These are phyloP conservation scores for Pugionium dolabratum DNA, from an alignment of 345 rosid genomes.

Conservation along the genomic window DNA sequence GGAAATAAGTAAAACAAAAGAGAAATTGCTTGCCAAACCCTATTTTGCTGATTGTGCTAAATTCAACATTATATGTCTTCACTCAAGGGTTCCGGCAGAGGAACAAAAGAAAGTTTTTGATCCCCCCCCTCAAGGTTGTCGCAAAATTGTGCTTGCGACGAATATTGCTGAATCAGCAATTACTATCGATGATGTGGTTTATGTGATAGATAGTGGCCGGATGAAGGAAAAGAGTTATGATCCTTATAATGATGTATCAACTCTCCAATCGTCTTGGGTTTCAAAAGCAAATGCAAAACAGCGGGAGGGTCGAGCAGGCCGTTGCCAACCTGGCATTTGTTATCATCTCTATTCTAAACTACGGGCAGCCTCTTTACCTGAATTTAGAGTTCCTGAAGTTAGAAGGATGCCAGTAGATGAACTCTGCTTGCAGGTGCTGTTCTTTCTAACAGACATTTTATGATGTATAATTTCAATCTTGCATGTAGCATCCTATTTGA, in stretches of 20 bases:
- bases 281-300: slow-evolving; percentile 98
- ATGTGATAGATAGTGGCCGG: slow-evolving; percentile 93
- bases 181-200: slow-evolving; percentile 95
- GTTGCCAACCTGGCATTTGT: slow-evolving; percentile 91
- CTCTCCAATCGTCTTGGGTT: slow-evolving; percentile 90
- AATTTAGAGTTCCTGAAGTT: slow-evolving; percentile 86
- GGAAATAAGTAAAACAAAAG: slow-evolving; percentile 68
- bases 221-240: slow-evolving; percentile 98
- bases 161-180: slow-evolving; percentile 94
- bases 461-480: neutral
- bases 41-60: slow-evolving; percentile 56
- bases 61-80: slow-evolving; percentile 73
- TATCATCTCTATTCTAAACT: slow-evolving; percentile 88
- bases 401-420: slow-evolving; percentile 93
- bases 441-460: slow-evolving; percentile 10
- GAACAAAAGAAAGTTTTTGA: slow-evolving; percentile 83
- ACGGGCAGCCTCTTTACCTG: slow-evolving; percentile 73
- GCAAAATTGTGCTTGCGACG: slow-evolving; percentile 84
- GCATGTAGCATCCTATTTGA: slow-evolving; percentile 29
- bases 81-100: slow-evolving; percentile 79
- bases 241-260: slow-evolving; percentile 81
- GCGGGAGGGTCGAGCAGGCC: slow-evolving; percentile 95
- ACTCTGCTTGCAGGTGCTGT: slow-evolving; percentile 84
- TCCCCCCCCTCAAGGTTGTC: slow-evolving; percentile 70
- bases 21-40: slow-evolving; percentile 52